Conservation (phyloP, 257 asterid genomes). For the Solanum clarkiae region DNA sequence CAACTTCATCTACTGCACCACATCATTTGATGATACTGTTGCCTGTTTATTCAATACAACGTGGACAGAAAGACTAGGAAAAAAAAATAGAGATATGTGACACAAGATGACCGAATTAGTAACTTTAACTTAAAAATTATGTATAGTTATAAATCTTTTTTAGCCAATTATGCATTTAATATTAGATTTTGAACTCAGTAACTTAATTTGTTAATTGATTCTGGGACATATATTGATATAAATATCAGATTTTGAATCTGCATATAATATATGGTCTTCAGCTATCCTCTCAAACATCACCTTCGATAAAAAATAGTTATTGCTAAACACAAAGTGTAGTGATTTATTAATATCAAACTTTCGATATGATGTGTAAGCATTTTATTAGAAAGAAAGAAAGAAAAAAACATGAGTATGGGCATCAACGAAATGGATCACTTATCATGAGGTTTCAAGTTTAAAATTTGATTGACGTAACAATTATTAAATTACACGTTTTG, state of each 20-base stretch:
- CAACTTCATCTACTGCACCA: too few species aligned
- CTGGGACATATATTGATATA: accelerated
- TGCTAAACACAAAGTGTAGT: too few species aligned
- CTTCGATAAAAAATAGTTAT: too few species aligned
- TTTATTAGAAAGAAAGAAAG: not conserved
- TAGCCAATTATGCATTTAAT: not conserved
- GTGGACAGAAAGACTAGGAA: not conserved
- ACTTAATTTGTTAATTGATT: not conserved
- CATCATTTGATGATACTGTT: too few species aligned
- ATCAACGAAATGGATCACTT: not conserved
- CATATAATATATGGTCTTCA: not conserved
- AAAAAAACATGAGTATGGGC: not conserved
- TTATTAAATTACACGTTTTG: not conserved
- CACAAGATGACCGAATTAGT: not conserved
- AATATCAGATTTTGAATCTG: not conserved
- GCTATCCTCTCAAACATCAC: too few species aligned
- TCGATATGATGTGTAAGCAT: not conserved
- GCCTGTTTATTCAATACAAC: constrained; percentile 4
- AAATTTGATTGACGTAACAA: accelerated
- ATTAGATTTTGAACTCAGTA: not conserved
- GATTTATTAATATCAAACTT: not conserved
- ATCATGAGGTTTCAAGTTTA: not conserved
- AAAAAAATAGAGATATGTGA: not conserved
- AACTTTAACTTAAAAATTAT: not conserved
- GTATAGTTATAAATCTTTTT: too few species aligned